Evolutionary conservation across 169 alveolate genomes (phyloP).

Genomic region (Perkinsus chesapeaki): DNA sequence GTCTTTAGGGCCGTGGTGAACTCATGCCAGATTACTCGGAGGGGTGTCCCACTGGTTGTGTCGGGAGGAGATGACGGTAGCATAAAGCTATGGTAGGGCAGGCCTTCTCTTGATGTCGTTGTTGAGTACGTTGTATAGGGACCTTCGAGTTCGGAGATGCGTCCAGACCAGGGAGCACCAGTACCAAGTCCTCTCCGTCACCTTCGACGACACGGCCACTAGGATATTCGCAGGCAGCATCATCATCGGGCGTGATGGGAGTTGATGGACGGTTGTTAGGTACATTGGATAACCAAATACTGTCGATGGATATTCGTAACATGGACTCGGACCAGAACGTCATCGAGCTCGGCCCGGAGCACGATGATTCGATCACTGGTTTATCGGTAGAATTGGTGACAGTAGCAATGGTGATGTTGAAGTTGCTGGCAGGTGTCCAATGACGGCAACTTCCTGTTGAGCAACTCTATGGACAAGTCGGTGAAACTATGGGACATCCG

Average conservation of each 20-base stretch:
- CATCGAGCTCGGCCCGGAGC: background rate
- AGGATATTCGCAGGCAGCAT: background rate
- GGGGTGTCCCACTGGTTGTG: conserved; percentile 32
- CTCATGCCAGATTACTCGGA: conserved; percentile 1
- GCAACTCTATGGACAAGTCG: conserved; percentile 49
- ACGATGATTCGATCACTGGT: background rate
- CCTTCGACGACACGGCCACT: background rate
- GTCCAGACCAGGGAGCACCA: background rate
- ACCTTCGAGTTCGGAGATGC: background rate
- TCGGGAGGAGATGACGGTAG: conserved; percentile 59
- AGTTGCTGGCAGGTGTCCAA: background rate
- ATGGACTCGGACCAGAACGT: background rate
- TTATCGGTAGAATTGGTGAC: background rate
- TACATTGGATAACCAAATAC: background rate
- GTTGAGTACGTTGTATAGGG: background rate
- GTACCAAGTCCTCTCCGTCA: background rate
- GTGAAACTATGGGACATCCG: conserved; percentile 56
- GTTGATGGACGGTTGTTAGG: background rate
- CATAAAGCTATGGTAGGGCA: conserved; percentile 47
- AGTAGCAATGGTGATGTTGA: background rate
- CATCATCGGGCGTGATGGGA: background rate
- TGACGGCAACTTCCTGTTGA: background rate
- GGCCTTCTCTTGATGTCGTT: background rate
- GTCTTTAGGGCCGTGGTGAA: background rate
- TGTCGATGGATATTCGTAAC: background rate